These are phyloP conservation scores for Jackrogersella multiformis DNA, from an alignment of 495 filamentous ascomycete species.

Conservation along the genomic window DNA sequence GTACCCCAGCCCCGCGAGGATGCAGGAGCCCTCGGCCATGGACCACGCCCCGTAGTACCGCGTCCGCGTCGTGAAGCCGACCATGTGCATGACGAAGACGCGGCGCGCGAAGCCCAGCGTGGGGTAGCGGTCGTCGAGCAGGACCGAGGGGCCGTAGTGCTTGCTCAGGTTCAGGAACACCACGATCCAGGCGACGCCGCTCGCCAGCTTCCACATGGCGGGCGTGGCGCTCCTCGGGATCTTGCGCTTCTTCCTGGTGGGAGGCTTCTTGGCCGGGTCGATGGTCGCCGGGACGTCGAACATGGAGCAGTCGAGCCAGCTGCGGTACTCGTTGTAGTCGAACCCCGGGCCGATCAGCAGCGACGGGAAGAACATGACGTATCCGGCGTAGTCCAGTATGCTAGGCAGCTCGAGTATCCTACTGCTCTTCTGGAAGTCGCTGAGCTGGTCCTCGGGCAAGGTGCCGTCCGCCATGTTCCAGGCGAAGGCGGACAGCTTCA, in stretches of 20 bases:
- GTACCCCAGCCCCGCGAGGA: slow-evolving; percentile 91
- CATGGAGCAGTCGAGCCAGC: slow-evolving; percentile 93
- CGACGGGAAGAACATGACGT: slow-evolving; percentile 93
- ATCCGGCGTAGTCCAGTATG: slow-evolving; percentile 83
- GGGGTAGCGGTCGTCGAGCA: slow-evolving; percentile 70
- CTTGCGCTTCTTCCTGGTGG: slow-evolving; percentile 89
- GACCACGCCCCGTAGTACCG: slow-evolving; percentile 98
- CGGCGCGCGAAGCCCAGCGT: slow-evolving; percentile 73
- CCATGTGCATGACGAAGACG: slow-evolving; percentile 80
- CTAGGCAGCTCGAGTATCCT: slow-evolving; percentile 76
- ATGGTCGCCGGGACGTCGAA: slow-evolving; percentile 84
- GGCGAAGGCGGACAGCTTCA: slow-evolving; percentile 97
- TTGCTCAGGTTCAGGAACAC: slow-evolving; percentile 77
- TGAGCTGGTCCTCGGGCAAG: slow-evolving; percentile 78
- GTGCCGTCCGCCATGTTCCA: slow-evolving; percentile 96
- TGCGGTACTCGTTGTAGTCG: slow-evolving; percentile 89
- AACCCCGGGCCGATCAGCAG: slow-evolving; percentile 90
- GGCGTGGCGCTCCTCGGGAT: slow-evolving; percentile 92
- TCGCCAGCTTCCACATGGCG: slow-evolving; percentile 76
- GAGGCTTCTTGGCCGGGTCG: slow-evolving; percentile 81
- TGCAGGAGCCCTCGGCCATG: slow-evolving; percentile 92
- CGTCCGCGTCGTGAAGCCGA: slow-evolving; percentile 78
- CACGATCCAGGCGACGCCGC: slow-evolving; percentile 81
- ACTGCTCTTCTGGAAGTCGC: slow-evolving; percentile 85
- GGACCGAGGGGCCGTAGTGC: slow-evolving; percentile 68